Base-by-base conservation (phyloP, 2,329 filamentous ascomycete species). In the Dryadomyces quercivorus region DNA sequence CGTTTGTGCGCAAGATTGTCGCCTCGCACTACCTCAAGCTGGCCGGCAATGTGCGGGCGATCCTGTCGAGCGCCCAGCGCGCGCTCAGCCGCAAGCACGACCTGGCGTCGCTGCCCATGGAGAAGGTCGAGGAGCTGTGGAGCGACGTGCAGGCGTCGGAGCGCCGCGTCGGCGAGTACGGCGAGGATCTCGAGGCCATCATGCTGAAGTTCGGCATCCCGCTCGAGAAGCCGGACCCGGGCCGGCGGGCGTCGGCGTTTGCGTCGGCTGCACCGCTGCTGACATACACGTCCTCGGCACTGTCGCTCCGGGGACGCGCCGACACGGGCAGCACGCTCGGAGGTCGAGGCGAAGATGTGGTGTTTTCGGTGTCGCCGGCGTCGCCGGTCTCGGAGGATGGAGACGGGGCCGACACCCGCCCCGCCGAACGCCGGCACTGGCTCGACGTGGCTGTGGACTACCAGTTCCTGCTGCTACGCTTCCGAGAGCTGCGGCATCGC, bases 81-180 rank as follows among this genome's bases (percentile, higher is more conserved):
- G 57, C 57, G n/a, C 57, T 63, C n/a, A 60, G 56, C 45, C 60
- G 62, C 52, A 62, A 61, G 54, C 59, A 60, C 47, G 62, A 64
- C 51, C 56, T 63, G 10, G 57, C 60, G 0, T 13, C 42, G 12
- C 43, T 61, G 9, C 52, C 55, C 26, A 56, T 61, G 54, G 55
- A 55, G 20, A 58, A 61, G 57, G 61, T 62, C 3, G 62, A 64
- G 59, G 60, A 59, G 18, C 56, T 61, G 26, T 64, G 62, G 62
- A 61, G 61, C 53, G 62, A 64, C 48, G 58, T 58, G 44, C 62
- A 64, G 51, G 59, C 60, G 5, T 62, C 59, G 58, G 59, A 63
- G 52, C 57, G 62, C 20, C 59, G 62, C 20, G 61, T 59, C 55
- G 61, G 59, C 21, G 61, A 63, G 50, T 63, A 63, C 52, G 56